A percentile compares a stretch with the other conserved stretches of the same genome.
These are phyloP conservation scores for Cadophora malorum DNA, from an alignment of 2,329 filamentous ascomycete species.

Conservation along the genomic window DNA sequence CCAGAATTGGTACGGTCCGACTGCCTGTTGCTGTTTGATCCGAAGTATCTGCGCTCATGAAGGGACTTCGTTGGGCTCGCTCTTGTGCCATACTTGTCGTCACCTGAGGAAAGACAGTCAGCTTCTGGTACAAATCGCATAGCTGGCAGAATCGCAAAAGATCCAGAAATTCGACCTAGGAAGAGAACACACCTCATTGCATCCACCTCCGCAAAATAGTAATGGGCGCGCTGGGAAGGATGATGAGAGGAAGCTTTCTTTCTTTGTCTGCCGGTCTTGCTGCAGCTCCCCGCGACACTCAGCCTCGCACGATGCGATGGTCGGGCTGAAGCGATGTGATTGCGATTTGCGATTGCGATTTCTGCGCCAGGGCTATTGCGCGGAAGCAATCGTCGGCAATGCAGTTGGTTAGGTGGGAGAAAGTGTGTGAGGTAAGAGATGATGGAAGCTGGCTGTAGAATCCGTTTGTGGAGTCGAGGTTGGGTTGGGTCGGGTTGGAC, in stretches of 20 bases:
- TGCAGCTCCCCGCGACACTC: conserved; percentile 43
- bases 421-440: not conserved
- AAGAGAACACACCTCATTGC: conserved; percentile 42
- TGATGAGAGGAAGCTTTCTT: conserved; percentile 38
- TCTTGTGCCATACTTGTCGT: conserved; percentile 44
- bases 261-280: conserved; percentile 30
- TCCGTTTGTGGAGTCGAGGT: not conserved
- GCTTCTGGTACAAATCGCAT: conserved; percentile 23
- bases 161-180: conserved; percentile 20
- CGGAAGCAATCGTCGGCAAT: not conserved
- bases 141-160: conserved; percentile 15
- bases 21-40: conserved; percentile 37
- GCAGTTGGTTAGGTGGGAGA: not conserved
- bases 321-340: conserved; percentile 16
- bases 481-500: not conserved
- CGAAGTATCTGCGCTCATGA: conserved; percentile 38
- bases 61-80: conserved; percentile 41
- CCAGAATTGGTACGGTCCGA: conserved; percentile 62
- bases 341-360: conserved; percentile 11
- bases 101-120: conserved; percentile 39
- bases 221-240: conserved; percentile 21
- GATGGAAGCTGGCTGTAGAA: not conserved
- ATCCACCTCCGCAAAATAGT: conserved; percentile 28
- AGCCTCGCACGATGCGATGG: conserved; percentile 40
- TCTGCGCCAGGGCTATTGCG: not conserved